Conservation (phyloP, 2,329 filamentous ascomycete genomes). For the Cyphellophora attinorum region DNA sequence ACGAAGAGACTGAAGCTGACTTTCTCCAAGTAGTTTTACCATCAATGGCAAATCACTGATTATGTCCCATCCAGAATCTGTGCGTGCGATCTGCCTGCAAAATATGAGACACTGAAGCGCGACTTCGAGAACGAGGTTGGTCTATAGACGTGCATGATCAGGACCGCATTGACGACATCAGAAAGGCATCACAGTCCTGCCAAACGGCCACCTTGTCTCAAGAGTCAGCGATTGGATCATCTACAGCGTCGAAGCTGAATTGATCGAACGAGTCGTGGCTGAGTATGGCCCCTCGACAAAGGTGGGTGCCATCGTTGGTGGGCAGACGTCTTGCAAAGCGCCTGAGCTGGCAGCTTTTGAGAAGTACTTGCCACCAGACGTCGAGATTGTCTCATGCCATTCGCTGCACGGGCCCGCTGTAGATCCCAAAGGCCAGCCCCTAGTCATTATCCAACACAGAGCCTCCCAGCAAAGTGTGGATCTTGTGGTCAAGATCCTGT, state of each 20-base stretch:
- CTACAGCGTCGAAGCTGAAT: constrained; percentile 93
- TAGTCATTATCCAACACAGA: constrained; percentile 88
- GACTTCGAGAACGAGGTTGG: constrained; percentile 85
- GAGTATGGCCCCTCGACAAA: constrained; percentile 91
- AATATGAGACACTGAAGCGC: constrained; percentile 67
- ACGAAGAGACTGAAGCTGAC: neutral
- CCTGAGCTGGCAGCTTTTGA: constrained; percentile 94
- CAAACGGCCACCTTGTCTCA: constrained; percentile 92
- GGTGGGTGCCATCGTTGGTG: constrained; percentile 86
- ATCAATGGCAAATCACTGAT: constrained; percentile 1
- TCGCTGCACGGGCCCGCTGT: constrained; percentile 90
- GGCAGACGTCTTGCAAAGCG: constrained; percentile 96
- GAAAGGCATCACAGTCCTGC: constrained; percentile 78
- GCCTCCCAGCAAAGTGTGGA: constrained; percentile 65
- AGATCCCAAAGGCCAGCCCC: constrained; percentile 76
- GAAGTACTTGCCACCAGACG: constrained; percentile 72
- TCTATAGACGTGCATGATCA: constrained; percentile 33
- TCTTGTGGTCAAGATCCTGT: constrained; percentile 72
- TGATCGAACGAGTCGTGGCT: constrained; percentile 78
- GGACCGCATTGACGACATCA: constrained; percentile 34
- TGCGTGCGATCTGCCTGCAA: constrained; percentile 87
- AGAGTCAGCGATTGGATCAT: constrained; percentile 97
- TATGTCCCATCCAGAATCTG: constrained; percentile 86
- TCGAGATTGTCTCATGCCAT: constrained; percentile 91
- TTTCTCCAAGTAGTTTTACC: neutral